These are phyloP conservation scores for Xylariaceae sp. DNA, from an alignment of 2,329 filamentous ascomycete genomes.

Conservation along the genomic window DNA sequence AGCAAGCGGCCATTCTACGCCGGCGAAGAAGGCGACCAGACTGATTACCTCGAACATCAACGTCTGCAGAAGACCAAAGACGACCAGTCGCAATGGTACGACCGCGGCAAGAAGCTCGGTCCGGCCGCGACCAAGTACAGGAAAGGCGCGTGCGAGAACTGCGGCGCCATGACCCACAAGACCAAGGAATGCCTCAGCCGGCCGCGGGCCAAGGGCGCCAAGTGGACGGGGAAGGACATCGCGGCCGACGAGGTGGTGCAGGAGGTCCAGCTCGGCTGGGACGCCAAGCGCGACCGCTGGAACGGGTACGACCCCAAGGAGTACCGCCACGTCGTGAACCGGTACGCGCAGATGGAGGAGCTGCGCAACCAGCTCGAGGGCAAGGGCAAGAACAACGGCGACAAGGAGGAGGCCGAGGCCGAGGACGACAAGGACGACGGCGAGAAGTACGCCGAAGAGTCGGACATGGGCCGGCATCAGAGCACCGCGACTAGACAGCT, in stretches of 20 bases:
- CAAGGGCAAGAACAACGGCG: conserved; percentile 25
- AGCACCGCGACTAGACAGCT: conserved; percentile 86
- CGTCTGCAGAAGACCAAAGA: conserved; percentile 72
- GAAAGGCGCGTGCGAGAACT: conserved; percentile 98
- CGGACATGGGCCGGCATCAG: conserved; percentile 92
- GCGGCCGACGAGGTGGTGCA: conserved; percentile 86
- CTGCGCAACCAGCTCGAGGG: conserved; percentile 51
- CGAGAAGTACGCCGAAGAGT: conserved; percentile 85
- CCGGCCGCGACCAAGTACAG: conserved; percentile 93
- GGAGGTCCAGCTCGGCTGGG: conserved; percentile 85
- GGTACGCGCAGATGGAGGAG: conserved; percentile 81
- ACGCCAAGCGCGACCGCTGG: conserved; percentile 96
- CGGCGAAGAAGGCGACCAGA: conserved; percentile 62
- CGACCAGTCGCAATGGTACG: conserved; percentile 80
- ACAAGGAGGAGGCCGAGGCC: conserved; percentile 45
- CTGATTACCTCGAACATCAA: conserved; percentile 95
- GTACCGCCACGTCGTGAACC: conserved; percentile 80
- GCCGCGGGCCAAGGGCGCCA: conserved; percentile 82
- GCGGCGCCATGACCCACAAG: conserved; percentile 94
- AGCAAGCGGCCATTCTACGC: conserved; percentile 97
- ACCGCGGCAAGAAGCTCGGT: conserved; percentile 76
- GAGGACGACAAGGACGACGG: conserved; percentile 51
- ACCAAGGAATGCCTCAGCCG: conserved; percentile 87
- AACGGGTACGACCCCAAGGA: conserved; percentile 93
- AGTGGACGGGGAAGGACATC: conserved; percentile 88